Conservation (phyloP, 352 stramenopile genomes). For the Phytopythium helicoides region DNA sequence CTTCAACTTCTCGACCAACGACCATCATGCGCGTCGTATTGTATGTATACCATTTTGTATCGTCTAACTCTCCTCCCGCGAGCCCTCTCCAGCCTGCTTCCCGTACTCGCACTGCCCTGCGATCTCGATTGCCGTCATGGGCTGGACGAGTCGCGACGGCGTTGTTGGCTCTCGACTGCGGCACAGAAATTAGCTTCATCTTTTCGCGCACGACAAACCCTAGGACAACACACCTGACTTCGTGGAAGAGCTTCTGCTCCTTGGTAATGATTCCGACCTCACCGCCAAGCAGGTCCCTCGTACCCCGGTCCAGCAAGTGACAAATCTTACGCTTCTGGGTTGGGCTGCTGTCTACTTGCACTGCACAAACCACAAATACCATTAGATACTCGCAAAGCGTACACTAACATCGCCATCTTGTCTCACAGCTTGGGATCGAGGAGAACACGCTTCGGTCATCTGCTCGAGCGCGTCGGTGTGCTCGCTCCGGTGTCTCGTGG, state of each 20-base stretch:
- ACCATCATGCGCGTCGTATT: too few relatives aligned
- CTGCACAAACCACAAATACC: conserved; percentile 5
- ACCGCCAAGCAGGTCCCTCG: conserved; percentile 28
- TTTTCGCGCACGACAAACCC: background rate
- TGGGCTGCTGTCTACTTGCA: conserved; percentile 50
- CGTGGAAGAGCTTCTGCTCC: conserved; percentile 61
- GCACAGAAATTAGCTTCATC: too few relatives aligned
- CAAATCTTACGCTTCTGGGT: conserved; percentile 75
- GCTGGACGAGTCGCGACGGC: conserved; percentile 52
- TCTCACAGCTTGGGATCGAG: conserved; percentile 27
- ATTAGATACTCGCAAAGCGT: background rate
- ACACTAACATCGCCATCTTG: background rate
- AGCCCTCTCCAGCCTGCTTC: background rate
- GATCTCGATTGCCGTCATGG: conserved; percentile 63
- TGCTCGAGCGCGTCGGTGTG: conserved; percentile 22
- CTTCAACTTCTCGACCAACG: too few relatives aligned
- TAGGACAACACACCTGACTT: conserved; percentile 24
- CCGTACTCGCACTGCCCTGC: background rate
- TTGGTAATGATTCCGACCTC: conserved; percentile 27
- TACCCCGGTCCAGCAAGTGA: conserved; percentile 35
- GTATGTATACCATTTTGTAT: too few relatives aligned
- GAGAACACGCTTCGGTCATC: conserved; percentile 11
- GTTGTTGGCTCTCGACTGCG: conserved; percentile 17
- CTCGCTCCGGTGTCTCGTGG: conserved; percentile 48
- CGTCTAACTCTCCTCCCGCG: background rate